These are phyloP conservation scores for Ustilago lituana DNA, from an alignment of 1,284 basidiomycete genomes.

Conservation along the genomic window DNA sequence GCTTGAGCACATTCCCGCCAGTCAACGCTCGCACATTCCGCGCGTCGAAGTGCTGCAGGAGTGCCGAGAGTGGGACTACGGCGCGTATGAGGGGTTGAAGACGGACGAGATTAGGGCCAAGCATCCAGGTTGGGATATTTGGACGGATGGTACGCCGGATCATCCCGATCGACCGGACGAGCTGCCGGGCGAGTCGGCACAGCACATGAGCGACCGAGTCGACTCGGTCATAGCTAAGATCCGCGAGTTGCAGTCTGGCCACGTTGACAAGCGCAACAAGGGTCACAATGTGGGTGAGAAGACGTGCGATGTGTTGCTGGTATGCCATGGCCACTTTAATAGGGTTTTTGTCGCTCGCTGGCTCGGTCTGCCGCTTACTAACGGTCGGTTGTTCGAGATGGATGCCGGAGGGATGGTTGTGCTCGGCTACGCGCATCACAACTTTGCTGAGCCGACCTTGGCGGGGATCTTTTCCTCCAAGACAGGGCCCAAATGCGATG, in stretches of 20 bases:
- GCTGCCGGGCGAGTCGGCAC: constrained; percentile 59
- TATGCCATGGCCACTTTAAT: constrained; percentile 65
- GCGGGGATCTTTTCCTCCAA: constrained; percentile 62
- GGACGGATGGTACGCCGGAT: constrained; percentile 61
- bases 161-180: constrained; percentile 45
- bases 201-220: constrained; percentile 59
- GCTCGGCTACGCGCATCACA: constrained; percentile 62
- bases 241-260: constrained; percentile 50
- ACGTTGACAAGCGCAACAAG: constrained; percentile 48
- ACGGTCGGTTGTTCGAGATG: constrained; percentile 61
- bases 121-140: constrained; percentile 64
- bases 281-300: constrained; percentile 44
- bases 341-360: constrained; percentile 64
- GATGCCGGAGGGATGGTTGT: constrained; percentile 64
- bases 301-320: constrained; percentile 59
- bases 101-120: constrained; percentile 55
- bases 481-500: constrained; percentile 46
- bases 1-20: constrained; percentile 47
- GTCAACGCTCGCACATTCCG: constrained; percentile 36
- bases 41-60: constrained; percentile 49
- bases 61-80: constrained; percentile 66
- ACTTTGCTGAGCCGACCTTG: constrained; percentile 61
- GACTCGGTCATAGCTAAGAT: constrained; percentile 61
- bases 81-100: constrained; percentile 64
- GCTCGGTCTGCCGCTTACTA: constrained; percentile 53